These are phyloP conservation scores for Cyclanthera cordifolia DNA, from an alignment of 306 rosid species.

Conservation along the genomic window DNA sequence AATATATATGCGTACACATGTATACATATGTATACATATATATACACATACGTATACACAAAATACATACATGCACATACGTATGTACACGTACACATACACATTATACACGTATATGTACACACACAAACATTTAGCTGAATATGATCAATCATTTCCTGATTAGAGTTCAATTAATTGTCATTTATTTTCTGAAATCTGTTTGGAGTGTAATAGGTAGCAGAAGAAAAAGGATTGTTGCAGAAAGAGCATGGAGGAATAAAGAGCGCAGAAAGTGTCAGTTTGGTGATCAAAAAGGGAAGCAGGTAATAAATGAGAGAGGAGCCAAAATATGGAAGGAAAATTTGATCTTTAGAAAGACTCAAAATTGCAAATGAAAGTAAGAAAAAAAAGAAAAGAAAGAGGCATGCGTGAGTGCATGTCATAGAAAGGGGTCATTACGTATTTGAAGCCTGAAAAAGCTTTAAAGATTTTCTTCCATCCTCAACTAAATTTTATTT, in stretches of 20 bases:
- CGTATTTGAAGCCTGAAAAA: constrained; percentile 35
- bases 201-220: not conserved
- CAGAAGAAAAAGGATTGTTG: not conserved
- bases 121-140: no score
- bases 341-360: not conserved
- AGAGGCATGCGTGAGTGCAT: constrained; percentile 17
- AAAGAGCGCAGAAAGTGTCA: not conserved
- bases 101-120: no score
- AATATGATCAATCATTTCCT: no score
- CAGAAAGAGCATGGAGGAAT: constrained; percentile 10
- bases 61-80: no score
- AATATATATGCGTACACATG: no score
- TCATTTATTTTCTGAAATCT: not conserved
- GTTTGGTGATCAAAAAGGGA: not conserved
- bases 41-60: no score
- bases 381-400: not conserved
- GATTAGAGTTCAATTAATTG: no score
- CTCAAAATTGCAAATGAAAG: constrained; percentile 12
- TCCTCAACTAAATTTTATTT: constrained; percentile 26
- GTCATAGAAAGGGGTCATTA: constrained; percentile 36
- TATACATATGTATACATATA: no score
- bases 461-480: constrained; percentile 38
- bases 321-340: not conserved
- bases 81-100: no score
- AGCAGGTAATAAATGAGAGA: no score